Conservation (phyloP, 371 early-diverging fungal species). For the Rhizopus sp. region DNA sequence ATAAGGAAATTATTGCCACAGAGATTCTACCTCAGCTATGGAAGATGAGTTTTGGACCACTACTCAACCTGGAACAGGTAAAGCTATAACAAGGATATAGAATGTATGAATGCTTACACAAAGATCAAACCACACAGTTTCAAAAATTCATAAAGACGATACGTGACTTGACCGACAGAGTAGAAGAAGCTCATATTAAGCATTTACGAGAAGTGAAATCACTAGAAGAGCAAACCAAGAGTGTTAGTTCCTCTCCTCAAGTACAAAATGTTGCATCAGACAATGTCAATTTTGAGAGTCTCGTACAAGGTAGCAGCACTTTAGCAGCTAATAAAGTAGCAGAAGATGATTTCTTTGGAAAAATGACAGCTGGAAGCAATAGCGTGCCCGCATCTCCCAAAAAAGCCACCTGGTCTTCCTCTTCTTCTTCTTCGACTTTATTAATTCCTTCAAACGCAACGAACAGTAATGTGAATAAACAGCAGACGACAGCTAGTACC, state of each 20-base stretch:
- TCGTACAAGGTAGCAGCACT: conserved; percentile 33
- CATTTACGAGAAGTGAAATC: conserved; percentile 65
- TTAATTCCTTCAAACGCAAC: conserved; percentile 10
- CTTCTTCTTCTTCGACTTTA: conserved; percentile 5
- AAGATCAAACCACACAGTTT: conserved; percentile 40
- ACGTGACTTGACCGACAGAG: conserved; percentile 58
- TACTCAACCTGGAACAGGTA: conserved; percentile 73
- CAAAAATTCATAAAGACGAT: conserved; percentile 72
- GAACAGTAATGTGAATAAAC: neutral
- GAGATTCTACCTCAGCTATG: conserved; percentile 81
- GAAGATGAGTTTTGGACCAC: conserved; percentile 73
- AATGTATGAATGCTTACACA: neutral
- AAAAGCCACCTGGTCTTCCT: conserved; percentile 3
- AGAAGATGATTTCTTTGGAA: conserved; percentile 26
- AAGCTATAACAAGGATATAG: neutral
- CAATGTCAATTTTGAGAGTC: conserved; percentile 36
- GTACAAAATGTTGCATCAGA: conserved; percentile 4
- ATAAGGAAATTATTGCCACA: conserved; percentile 75
- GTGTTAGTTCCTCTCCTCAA: conserved; percentile 26
- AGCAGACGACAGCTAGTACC: neutral
- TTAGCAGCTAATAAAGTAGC: neutral
- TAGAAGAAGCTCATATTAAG: conserved; percentile 68
- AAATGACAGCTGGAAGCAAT: neutral
- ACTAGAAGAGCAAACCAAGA: conserved; percentile 60
- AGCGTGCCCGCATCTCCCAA: neutral